Evolutionary conservation across 306 rosid genomes (phyloP).

Genomic region (Inga oerstediana): DNA sequence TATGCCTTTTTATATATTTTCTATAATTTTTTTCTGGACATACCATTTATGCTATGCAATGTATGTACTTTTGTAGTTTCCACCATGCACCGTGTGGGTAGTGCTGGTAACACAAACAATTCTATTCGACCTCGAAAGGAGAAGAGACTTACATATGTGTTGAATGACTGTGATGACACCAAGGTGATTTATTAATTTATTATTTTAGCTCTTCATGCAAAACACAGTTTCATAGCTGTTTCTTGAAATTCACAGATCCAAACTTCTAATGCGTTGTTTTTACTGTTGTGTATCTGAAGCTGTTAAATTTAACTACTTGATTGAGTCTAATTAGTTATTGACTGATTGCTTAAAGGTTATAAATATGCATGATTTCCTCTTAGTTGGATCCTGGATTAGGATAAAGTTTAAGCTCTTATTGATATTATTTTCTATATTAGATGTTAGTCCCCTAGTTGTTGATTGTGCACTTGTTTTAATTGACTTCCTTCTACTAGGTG

Average conservation of each 20-base stretch:
- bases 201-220: constrained; percentile 21
- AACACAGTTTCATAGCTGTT: constrained; percentile 18
- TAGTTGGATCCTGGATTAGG: constrained; percentile 14
- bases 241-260: constrained; percentile 23
- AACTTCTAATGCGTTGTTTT: background rate
- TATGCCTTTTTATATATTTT: background rate
- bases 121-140: constrained; percentile 94
- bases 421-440: background rate
- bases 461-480: background rate
- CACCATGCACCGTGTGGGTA: constrained; percentile 98
- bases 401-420: background rate
- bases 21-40: constrained; percentile 17
- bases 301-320: constrained; percentile 19
- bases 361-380: constrained; percentile 20
- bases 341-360: background rate
- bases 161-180: constrained; percentile 77
- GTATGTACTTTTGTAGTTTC: constrained; percentile 43
- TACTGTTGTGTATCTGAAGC: background rate
- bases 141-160: constrained; percentile 88
- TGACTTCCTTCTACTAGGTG: constrained; percentile 22
- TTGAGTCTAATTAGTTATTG: background rate
- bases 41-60: constrained; percentile 23
- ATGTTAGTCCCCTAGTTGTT: background rate
- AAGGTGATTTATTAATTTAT: constrained; percentile 59
- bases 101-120: constrained; percentile 83